Conservation (phyloP, 306 rosid genomes). For the Morella rubra region DNA sequence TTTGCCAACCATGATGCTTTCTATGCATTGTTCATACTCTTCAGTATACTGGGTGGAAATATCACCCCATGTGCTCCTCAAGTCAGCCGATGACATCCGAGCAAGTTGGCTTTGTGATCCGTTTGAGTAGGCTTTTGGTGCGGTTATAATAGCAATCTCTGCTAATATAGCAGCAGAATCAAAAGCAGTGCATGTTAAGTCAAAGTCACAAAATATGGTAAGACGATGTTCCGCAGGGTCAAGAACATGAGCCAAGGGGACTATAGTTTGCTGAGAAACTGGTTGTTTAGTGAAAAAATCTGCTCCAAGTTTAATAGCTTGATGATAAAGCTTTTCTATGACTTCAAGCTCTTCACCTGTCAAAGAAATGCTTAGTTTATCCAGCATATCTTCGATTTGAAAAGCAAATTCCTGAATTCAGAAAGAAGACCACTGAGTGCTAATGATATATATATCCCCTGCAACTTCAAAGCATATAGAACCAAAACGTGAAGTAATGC, state of each 20-base stretch:
- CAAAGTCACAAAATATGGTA: slow-evolving; percentile 84
- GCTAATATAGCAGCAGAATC: slow-evolving; percentile 98
- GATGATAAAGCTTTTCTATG: slow-evolving; percentile 91
- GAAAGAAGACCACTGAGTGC: slow-evolving; percentile 38
- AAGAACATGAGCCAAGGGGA: slow-evolving; percentile 72
- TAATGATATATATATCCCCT: slow-evolving; percentile 13
- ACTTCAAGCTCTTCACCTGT: slow-evolving; percentile 97
- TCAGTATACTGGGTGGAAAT: slow-evolving; percentile 85
- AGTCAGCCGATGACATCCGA: slow-evolving; percentile 79
- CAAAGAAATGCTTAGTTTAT: slow-evolving; percentile 87
- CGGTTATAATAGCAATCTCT: slow-evolving; percentile 86
- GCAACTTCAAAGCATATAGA: slow-evolving; percentile 7
- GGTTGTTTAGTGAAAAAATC: slow-evolving; percentile 84
- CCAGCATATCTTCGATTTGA: slow-evolving; percentile 90
- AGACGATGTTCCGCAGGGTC: slow-evolving; percentile 61
- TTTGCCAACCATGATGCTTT: slow-evolving; percentile 57
- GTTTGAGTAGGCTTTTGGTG: slow-evolving; percentile 78
- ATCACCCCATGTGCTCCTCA: slow-evolving; percentile 73
- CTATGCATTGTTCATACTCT: slow-evolving; percentile 88
- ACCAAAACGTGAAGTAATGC: slow-evolving; percentile 13
- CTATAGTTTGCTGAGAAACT: slow-evolving; percentile 68
- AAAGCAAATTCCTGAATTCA: slow-evolving; percentile 76
- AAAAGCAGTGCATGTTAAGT: slow-evolving; percentile 88
- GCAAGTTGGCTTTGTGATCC: slow-evolving; percentile 57
- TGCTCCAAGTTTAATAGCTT: slow-evolving; percentile 90